phyloP scores from a whole-genome alignment of 306 rosid species.

The Senna siamea region DNA sequence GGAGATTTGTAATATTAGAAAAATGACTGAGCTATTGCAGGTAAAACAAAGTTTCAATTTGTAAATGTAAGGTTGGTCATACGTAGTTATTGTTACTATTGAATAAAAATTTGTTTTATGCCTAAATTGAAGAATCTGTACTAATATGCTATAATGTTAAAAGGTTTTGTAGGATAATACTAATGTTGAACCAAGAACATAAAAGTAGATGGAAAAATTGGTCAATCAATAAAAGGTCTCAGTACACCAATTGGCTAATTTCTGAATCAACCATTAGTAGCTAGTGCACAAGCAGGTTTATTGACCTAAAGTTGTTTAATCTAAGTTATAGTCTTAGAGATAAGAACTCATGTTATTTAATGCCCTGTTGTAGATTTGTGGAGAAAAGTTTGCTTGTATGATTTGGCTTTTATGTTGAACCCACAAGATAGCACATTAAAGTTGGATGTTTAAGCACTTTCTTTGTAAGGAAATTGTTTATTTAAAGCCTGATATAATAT shows the following conservation, averaged over 20 bases:
- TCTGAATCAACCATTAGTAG: too few relatives aligned
- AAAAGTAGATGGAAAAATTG: constrained; percentile 44
- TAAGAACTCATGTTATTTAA: constrained; percentile 36
- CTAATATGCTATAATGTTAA: too few relatives aligned
- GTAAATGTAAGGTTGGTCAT: too few relatives aligned
- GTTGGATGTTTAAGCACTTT: constrained; percentile 27
- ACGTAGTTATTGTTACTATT: too few relatives aligned
- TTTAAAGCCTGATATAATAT: too few relatives aligned
- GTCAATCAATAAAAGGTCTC: too few relatives aligned
- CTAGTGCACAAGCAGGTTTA: constrained; percentile 23
- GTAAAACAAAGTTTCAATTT: too few relatives aligned
- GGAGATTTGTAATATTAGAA: constrained; percentile 32
- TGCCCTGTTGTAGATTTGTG: constrained; percentile 32
- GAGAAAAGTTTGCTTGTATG: constrained; percentile 22
- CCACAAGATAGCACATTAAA: constrained; percentile 5
- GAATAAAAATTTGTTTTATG: too few relatives aligned
- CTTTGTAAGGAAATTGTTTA: constrained; percentile 1
- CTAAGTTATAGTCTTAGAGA: constrained; percentile 17
- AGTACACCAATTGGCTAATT: too few relatives aligned
- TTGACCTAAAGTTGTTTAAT: constrained; percentile 28
- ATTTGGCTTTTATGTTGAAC: constrained; percentile 8
- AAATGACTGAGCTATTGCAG: too few relatives aligned
- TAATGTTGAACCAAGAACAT: constrained; percentile 45
- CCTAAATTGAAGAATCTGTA: too few relatives aligned
- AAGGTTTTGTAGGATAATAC: constrained; percentile 73